Conservation (phyloP, 1,139 yeast genomes). For the Geotrichum restrictum region DNA sequence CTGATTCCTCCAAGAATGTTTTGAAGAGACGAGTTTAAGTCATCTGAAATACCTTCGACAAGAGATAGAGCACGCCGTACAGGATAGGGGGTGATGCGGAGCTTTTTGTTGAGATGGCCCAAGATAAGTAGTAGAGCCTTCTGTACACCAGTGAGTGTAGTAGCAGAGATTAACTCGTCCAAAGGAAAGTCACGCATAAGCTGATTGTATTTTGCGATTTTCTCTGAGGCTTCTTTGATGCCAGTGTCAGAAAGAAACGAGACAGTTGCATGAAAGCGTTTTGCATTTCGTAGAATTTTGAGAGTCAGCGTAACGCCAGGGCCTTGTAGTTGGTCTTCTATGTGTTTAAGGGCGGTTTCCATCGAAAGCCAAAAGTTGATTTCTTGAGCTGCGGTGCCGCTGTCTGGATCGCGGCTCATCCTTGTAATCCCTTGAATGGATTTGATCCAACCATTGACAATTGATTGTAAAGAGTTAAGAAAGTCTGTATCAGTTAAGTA, state of each 20-base stretch:
- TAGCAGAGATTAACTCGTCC: constrained; percentile 53
- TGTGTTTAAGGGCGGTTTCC: constrained; percentile 56
- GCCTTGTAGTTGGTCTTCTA: constrained; percentile 56
- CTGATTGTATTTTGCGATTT: constrained; percentile 54
- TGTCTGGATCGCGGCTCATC: constrained; percentile 48
- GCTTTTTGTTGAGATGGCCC: constrained; percentile 56
- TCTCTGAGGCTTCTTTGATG: constrained; percentile 52
- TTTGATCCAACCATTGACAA: constrained; percentile 70
- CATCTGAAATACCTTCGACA: constrained; percentile 57
- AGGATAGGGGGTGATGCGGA: constrained; percentile 63
- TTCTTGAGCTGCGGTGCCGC: constrained; percentile 66
- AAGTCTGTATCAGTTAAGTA: constrained; percentile 50
- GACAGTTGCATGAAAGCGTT: constrained; percentile 74
- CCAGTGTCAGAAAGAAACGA: constrained; percentile 73
- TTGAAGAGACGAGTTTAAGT: constrained; percentile 41
- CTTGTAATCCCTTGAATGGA: constrained; percentile 58
- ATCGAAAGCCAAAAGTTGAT: constrained; percentile 74
- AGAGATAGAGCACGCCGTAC: constrained; percentile 58
- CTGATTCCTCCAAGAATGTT: constrained; percentile 29
- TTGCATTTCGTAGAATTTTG: constrained; percentile 61
- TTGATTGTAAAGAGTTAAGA: constrained; percentile 61
- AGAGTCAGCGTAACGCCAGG: constrained; percentile 58
- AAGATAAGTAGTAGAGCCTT: constrained; percentile 50
- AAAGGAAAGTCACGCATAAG: constrained; percentile 71
- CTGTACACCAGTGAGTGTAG: constrained; percentile 46